These are phyloP conservation scores for Boletus coccyginus DNA, from an alignment of 768 basidiomycete genomes.

Conservation along the genomic window DNA sequence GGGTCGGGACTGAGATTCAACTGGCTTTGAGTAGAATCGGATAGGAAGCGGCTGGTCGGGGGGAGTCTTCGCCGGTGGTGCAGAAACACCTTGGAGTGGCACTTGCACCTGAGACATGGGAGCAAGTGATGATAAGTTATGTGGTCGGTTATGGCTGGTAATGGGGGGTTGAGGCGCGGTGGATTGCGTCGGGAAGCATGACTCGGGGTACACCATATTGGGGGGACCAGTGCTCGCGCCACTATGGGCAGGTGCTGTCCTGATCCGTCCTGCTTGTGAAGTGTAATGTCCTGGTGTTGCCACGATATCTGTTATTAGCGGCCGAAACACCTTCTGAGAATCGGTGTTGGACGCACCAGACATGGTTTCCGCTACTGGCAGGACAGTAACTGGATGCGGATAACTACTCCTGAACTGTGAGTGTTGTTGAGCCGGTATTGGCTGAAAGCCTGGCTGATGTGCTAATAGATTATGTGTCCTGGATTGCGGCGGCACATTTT, in stretches of 20 bases:
- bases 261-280: neutral
- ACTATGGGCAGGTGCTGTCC: neutral
- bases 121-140: neutral
- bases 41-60: neutral
- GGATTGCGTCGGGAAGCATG: neutral
- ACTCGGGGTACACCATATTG: neutral
- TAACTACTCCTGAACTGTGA: constrained; percentile 10
- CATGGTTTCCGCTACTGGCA: neutral
- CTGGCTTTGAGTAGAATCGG: neutral
- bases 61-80: neutral
- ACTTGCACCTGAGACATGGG: constrained; percentile 3
- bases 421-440: constrained; percentile 5
- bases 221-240: neutral
- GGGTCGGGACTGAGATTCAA: constrained; percentile 2
- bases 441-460: constrained; percentile 4
- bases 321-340: neutral
- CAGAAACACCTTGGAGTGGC: constrained; percentile 1
- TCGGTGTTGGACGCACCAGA: constrained; percentile 9
- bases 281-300: constrained; percentile 1
- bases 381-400: neutral
- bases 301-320: constrained; percentile 2
- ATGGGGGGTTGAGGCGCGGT: neutral
- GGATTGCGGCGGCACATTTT: constrained; percentile 7
- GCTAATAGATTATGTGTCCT: neutral
- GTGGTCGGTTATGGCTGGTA: constrained; percentile 1